Base-by-base conservation (phyloP, 495 filamentous ascomycete species). In the Thermochaetoides thermophila region DNA sequence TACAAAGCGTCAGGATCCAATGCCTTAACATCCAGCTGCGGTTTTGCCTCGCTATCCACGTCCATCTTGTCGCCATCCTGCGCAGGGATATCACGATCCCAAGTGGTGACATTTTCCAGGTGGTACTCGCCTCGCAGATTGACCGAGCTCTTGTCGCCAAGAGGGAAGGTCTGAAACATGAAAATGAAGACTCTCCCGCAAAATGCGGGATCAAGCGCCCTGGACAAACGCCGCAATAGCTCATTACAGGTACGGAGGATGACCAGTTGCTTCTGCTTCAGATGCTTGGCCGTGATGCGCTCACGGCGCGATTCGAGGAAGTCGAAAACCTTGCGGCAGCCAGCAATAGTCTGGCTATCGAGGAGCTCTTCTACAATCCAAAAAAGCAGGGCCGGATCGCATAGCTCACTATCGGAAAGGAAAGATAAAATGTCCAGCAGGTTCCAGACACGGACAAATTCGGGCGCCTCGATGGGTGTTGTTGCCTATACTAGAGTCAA, bases 141-240 rank as follows among this genome's bases (percentile, higher is more conserved):
- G 30, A 99, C 87, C 1, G 86, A 93, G 51, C 89, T 95, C 46
- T 81, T 87, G 58, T 99, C 89, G 17, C 86, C 85, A 0, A 96
- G 65, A 8, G 89, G 84, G 46, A 96, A 95, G 52, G 82, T 91
- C 53, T 96, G 89, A 55, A 94, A 96, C 37, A 96, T 72, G 49
- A 93, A 99, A 42, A 99, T 92, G 50, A 93, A 93, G 14, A 99
- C 86, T 27, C 87, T 69, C 22, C 89, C 89, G 52, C 86, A 95
- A 54, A 97, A 99, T 3, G 92, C 86, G 0, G 91, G 84, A 57
- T 99, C 91, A 47, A 95, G 84, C 3, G 89, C 84, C 29, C 92
- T 68, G 2, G 89, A 96, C 3, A 99, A 65, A 34, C 89, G 69
- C 29, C 89, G 75, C 7, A 96, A 71, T 3, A 99, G 68, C 56